Percentiles rank a stretch among this genome's conserved stretches.
Conservation (phyloP, 176 grass and related monocot genomes). For the Phragmites australis region DNA sequence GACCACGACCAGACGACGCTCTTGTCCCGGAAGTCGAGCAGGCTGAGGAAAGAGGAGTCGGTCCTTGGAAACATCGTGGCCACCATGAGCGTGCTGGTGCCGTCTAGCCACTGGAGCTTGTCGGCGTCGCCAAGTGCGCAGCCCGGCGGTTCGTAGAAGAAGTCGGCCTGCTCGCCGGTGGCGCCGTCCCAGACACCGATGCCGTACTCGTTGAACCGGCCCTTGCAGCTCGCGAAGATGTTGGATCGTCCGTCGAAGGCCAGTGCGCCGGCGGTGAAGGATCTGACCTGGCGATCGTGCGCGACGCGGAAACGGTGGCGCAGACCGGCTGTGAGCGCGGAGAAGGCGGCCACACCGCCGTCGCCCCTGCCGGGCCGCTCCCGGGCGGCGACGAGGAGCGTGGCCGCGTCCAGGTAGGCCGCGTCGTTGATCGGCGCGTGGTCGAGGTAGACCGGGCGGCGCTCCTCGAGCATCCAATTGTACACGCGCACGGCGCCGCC, state of each 20-base stretch:
- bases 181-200: constrained; percentile 62
- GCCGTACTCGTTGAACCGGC: constrained; percentile 84
- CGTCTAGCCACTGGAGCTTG: constrained; percentile 76
- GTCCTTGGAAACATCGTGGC: constrained; percentile 81
- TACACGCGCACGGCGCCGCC: constrained; percentile 69
- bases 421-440: constrained; percentile 80
- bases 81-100: constrained; percentile 54
- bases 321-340: constrained; percentile 49
- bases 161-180: constrained; percentile 64
- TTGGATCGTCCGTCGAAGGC: not conserved
- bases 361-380: constrained; percentile 42
- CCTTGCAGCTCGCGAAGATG: constrained; percentile 85
- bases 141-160: constrained; percentile 81
- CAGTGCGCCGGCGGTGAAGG: constrained; percentile 76
- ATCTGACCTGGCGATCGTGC: constrained; percentile 48
- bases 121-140: constrained; percentile 80
- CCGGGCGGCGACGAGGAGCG: constrained; percentile 74
- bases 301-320: constrained; percentile 61
- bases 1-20: constrained; percentile 79
- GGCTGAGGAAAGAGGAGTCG: constrained; percentile 66
- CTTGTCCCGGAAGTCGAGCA: constrained; percentile 75
- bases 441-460: constrained; percentile 51
- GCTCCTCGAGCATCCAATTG: constrained; percentile 79
- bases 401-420: constrained; percentile 60
- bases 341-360: constrained; percentile 68